Evolutionary conservation across 495 filamentous ascomycete genomes (phyloP), one percentile per base, ranked within the genome.

Genomic region (Talaromyces ruber): DNA sequence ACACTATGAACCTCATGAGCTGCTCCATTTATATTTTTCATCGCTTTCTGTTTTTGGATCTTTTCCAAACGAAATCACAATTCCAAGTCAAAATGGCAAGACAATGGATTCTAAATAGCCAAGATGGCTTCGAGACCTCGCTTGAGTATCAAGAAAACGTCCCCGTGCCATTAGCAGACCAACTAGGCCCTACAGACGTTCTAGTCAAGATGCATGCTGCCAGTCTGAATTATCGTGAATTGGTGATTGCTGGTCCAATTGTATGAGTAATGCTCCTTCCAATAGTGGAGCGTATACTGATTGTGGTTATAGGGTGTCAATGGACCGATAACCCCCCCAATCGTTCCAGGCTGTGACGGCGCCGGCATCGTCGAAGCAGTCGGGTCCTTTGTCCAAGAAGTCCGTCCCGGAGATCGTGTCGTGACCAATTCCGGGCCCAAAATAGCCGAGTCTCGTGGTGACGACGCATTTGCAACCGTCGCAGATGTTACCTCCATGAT

Each of bases 271-370:
- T 43, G 2, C n/a, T 4, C 51, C 30, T 29, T 21, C 16, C 18
- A 34, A 12, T 11, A 6, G 11, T 11, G 1, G 9, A 11, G 2
- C 30, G 9, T 12, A 34, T 11, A 34, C 8, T 34, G 12, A 34
- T 34, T 34, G 30, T 34, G 9, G 30, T 34, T 39, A 21, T 58
- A 39, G 55, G 29, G 55, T 6, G 21, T 58, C 30, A 58, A 58
- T 1, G 55, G 55, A 58, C 55, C 55, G 5, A 58, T 58, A 18
- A 58, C 26, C 6, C 28, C 55, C 16, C 55, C 55, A 1, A 72
- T 91, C 5, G 79, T 90, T 4, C 79, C 86, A 4, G 77, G 65
- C 18, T 90, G 87, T 6, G 88, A 91, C 66, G 88, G 86, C 60
- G 82, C 88, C 0, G 88, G 88, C 21, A 81, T 79, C 54, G 80